phyloP scores from a whole-genome alignment of 176 grass and related monocot genomes.

The Musa troglodytarum region DNA sequence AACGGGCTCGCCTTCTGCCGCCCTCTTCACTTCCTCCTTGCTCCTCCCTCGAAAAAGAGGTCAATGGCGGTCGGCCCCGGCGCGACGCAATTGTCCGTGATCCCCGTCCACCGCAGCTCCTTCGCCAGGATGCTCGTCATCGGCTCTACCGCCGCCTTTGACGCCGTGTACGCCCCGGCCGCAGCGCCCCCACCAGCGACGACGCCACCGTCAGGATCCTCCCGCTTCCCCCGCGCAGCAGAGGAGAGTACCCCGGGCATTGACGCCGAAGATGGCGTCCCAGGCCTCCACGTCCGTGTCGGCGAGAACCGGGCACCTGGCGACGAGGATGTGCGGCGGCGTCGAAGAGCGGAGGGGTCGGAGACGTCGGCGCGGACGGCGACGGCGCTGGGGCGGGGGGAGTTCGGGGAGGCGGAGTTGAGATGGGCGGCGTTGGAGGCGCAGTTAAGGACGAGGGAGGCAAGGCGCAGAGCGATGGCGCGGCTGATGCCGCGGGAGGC shows the following conservation, averaged over 20 bases:
- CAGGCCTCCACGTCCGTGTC: slow-evolving; percentile 59
- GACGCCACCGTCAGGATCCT: slow-evolving; percentile 45
- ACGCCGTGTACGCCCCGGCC: slow-evolving; percentile 47
- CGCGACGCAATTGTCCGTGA: slow-evolving; percentile 52
- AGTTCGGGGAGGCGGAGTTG: slow-evolving; percentile 8
- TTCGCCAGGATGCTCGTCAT: slow-evolving; percentile 39
- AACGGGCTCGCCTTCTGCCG: slow-evolving; percentile 29
- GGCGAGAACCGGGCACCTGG: slow-evolving; percentile 44
- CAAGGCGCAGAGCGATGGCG: slow-evolving; percentile 38
- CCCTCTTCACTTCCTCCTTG: slow-evolving; percentile 31
- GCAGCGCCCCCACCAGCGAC: slow-evolving; percentile 32
- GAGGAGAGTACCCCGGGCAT: slow-evolving; percentile 46
- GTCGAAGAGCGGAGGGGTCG: slow-evolving; percentile 42
- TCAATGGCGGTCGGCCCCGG: slow-evolving; percentile 42
- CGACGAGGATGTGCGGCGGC: slow-evolving; percentile 34
- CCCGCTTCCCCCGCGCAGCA: slow-evolving; percentile 24
- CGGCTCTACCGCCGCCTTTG: slow-evolving; percentile 50
- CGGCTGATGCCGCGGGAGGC: slow-evolving; percentile 55
- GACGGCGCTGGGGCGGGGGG: background rate
- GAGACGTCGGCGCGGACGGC: slow-evolving; percentile 35
- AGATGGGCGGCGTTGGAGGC: slow-evolving; percentile 35
- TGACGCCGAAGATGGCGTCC: slow-evolving; percentile 47
- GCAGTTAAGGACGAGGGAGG: slow-evolving; percentile 53
- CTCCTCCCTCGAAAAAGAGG: slow-evolving; percentile 36
- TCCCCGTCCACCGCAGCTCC: slow-evolving; percentile 22